Evolutionary conservation across 2,329 filamentous ascomycete genomes (phyloP), one percentile per base, ranked within the genome.

Genomic region (Fusarium metavorans): DNA sequence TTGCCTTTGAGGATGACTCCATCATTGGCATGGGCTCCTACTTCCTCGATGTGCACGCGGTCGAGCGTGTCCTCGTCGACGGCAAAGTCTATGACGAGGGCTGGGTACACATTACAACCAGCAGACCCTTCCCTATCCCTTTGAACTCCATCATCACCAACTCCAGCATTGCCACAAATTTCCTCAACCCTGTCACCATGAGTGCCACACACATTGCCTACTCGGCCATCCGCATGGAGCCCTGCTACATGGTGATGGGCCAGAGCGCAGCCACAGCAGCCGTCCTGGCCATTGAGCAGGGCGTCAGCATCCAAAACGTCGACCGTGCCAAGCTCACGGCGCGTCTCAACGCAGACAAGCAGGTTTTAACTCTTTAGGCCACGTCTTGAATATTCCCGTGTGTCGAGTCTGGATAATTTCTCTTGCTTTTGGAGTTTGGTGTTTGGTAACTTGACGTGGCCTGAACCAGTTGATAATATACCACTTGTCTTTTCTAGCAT

Each of bases 141-240:
- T 43, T 66, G 25, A 23, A 23, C 16, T 48, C 64, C 11, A 66
- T 66, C 64, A 41, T 66, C 14, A 57, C 64, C 27, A 32, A 37
- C 13, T 34, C 64, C 9, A 37, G 34, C 41, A 20, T 60, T 41
- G 64, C 56, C 7, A 66, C 64, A 10, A 66, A 66, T 32, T 66
- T 66, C 48, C 39, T 66, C 34, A 66, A 66, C 43, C 64, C 64
- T 7, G 64, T 66, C 7, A 66, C 64, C 13, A 45, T 66, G 39
- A 66, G 64, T 35, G 39, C 45, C 30, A 67, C 65, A 10, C 65
- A 67, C 23, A 57, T 67, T 27, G 65, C 58, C 3, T 23, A 56
- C 10, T 67, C 58, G 30, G 58, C 65, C 16, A 45, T 67, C 18
- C 65, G 65, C 20, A 67, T 67, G 65, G 65, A 67, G 59, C 65